A percentile compares a stretch with the other conserved stretches of the same genome.
Evolutionary conservation across 305 asterid genomes (phyloP).

Genomic region (Ilex paraguariensis): DNA sequence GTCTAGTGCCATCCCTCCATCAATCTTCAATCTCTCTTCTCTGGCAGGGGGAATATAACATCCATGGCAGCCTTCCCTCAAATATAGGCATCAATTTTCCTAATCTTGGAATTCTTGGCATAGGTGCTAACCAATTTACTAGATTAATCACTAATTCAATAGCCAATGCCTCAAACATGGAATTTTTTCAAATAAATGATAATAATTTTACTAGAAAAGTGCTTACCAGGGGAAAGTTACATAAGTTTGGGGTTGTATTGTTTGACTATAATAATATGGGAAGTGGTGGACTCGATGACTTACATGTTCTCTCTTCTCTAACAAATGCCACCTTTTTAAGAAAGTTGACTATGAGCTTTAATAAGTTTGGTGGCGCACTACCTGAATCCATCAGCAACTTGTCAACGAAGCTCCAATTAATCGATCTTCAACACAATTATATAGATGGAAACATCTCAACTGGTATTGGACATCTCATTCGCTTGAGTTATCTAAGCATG

Average conservation of each 20-base stretch:
- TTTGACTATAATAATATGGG: not conserved
- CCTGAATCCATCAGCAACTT: not conserved
- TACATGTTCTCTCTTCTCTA: constrained; percentile 12
- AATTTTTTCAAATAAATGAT: not conserved
- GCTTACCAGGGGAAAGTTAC: not conserved
- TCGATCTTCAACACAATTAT: not conserved
- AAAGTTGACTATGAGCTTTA: constrained; percentile 7
- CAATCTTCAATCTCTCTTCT: constrained; percentile 14
- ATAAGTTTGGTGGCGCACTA: not conserved
- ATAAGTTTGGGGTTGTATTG: not conserved
- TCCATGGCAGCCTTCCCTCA: constrained; percentile 13
- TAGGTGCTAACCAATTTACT: constrained; percentile 7
- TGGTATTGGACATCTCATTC: not conserved
- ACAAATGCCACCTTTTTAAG: constrained; percentile 7
- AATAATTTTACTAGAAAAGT: not conserved
- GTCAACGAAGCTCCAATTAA: not conserved
- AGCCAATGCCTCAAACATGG: not conserved
- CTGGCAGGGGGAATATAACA: constrained; percentile 8
- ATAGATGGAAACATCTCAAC: not conserved
- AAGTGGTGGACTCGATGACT: constrained; percentile 7
- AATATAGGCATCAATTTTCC: constrained; percentile 11
- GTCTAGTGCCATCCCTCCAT: not conserved
- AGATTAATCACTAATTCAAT: constrained; percentile 6
- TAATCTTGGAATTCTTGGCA: not conserved
- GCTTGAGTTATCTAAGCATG: not conserved